Percentiles rank a stretch among this genome's conserved stretches.
Evolutionary conservation across 1,284 basidiomycete species (phyloP).

Genomic region (Papiliotrema laurentii): DNA sequence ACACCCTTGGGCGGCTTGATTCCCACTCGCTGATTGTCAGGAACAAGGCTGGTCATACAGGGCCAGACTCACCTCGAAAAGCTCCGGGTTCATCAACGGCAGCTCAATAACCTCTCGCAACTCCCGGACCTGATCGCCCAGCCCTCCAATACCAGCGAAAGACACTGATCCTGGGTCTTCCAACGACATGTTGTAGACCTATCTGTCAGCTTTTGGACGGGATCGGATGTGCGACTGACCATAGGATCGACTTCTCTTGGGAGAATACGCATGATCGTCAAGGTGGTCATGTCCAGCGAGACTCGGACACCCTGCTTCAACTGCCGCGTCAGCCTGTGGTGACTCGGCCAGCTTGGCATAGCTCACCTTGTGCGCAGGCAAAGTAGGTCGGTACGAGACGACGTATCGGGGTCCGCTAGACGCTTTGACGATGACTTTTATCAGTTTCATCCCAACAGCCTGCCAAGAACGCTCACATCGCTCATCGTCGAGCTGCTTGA

Average conservation of each 20-base stretch:
- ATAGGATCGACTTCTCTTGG: conserved; percentile 96
- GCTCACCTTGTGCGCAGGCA: conserved; percentile 72
- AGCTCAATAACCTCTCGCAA: conserved; percentile 96
- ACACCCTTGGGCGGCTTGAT: conserved; percentile 97
- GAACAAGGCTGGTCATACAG: background rate
- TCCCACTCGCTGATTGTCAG: conserved; percentile 66
- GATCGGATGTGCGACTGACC: conserved; percentile 43
- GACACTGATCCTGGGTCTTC: conserved; percentile 94
- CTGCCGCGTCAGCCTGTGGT: conserved; percentile 18
- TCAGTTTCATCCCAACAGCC: background rate
- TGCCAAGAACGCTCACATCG: conserved; percentile 63
- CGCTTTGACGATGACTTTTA: conserved; percentile 93
- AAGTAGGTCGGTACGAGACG: conserved; percentile 91
- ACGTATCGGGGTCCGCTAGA: conserved; percentile 98
- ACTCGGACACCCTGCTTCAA: conserved; percentile 93
- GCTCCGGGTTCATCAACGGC: conserved; percentile 89
- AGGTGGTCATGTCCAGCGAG: conserved; percentile 97
- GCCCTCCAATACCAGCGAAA: conserved; percentile 95
- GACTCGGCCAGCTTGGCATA: background rate
- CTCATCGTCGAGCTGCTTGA: conserved; percentile 98
- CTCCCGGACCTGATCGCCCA: conserved; percentile 94
- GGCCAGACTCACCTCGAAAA: conserved; percentile 61
- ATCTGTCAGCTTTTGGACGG: background rate
- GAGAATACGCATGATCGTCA: conserved; percentile 97
- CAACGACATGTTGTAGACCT: conserved; percentile 95